Evolutionary conservation across 139 green algal genomes (phyloP).

Genomic region (Limnomonas spitsbergensis): DNA sequence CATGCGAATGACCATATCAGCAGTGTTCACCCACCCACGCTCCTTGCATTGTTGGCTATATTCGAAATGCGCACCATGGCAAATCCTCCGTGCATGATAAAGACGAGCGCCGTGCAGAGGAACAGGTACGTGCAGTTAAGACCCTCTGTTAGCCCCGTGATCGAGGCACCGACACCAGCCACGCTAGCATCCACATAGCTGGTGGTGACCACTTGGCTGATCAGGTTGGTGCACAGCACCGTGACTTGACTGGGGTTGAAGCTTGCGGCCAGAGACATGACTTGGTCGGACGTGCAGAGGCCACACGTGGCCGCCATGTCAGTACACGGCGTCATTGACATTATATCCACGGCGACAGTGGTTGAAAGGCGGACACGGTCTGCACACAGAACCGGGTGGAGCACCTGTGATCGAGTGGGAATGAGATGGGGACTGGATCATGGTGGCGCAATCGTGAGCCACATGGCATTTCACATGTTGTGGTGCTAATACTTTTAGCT

Average conservation of each 20-base stretch:
- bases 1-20: too few species aligned
- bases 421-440: too few species aligned
- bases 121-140: constrained; percentile 61
- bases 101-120: constrained; percentile 60
- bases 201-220: background rate
- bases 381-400: too few species aligned
- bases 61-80: constrained; percentile 83
- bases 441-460: too few species aligned
- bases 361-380: too few species aligned
- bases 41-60: too few species aligned
- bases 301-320: background rate
- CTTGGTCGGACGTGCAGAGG: background rate
- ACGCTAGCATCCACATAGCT: background rate
- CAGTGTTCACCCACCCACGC: too few species aligned
- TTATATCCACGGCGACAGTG: too few species aligned
- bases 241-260: background rate
- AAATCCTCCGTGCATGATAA: constrained; percentile 86
- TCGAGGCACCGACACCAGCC: background rate
- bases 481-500: too few species aligned
- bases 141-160: constrained; percentile 18
- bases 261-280: background rate
- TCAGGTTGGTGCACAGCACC: background rate
- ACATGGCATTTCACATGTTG: too few species aligned
- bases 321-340: background rate
- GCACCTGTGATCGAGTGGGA: too few species aligned